Percentiles rank a stretch among this genome's conserved stretches.
phyloP scores from a whole-genome alignment of 1,139 yeast genomes.

The Magnusiomyces sp. region DNA sequence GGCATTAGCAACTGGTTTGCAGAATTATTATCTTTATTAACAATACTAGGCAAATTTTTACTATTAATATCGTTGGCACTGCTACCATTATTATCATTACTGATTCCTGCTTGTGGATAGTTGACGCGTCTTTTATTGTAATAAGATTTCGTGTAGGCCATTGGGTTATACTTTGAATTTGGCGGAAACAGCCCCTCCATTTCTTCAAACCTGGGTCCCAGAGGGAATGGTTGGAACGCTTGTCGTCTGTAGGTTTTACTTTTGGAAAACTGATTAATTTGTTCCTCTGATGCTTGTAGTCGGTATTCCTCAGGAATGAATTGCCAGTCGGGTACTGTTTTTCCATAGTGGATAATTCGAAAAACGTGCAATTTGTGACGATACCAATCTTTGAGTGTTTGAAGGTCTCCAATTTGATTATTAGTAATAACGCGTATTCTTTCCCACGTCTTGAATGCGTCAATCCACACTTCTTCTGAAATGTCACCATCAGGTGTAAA shows the following conservation, averaged over 20 bases:
- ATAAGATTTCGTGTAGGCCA: conserved; percentile 1
- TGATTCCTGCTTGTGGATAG: not conserved
- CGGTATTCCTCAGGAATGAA: conserved; percentile 4
- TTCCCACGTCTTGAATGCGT: conserved; percentile 4
- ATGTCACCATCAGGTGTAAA: conserved; percentile 3
- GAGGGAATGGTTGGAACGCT: conserved; percentile 6
- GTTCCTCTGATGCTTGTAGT: conserved; percentile 3
- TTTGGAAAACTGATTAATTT: conserved; percentile 4
- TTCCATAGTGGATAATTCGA: conserved; percentile 6
- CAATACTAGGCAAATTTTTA: not conserved
- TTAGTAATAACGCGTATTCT: conserved; percentile 3
- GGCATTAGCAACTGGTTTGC: not conserved
- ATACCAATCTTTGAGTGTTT: conserved; percentile 6
- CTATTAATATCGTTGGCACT: not conserved
- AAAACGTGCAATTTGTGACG: conserved; percentile 6
- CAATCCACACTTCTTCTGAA: not conserved
- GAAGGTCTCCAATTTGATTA: conserved; percentile 4
- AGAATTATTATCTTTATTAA: too few relatives aligned
- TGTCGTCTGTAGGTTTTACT: conserved; percentile 4
- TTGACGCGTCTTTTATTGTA: not conserved
- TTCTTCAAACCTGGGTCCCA: conserved; percentile 6
- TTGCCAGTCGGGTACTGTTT: conserved; percentile 5
- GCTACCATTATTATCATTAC: not conserved
- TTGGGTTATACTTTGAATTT: conserved; percentile 5
- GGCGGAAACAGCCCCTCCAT: conserved; percentile 4